A percentile compares a stretch with the other conserved stretches of the same genome.
Conservation (phyloP, 495 filamentous ascomycete species). For the Clohesyomyces aquaticus region DNA sequence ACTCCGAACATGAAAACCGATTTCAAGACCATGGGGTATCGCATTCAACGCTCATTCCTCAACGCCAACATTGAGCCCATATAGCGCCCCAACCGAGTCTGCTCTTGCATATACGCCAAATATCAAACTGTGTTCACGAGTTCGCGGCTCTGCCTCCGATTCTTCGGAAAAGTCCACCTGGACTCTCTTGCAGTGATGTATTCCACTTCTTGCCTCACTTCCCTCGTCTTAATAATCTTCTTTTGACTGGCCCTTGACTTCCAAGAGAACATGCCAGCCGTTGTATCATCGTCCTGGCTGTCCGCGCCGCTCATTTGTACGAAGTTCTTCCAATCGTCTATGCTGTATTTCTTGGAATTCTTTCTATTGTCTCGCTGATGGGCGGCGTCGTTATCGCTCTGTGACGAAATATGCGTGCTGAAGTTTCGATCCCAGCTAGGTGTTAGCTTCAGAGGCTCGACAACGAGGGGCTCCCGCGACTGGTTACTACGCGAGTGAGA, state of each 20-base stretch:
- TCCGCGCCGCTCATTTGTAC: background rate
- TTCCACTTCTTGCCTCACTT: constrained; percentile 24
- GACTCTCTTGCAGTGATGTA: constrained; percentile 16
- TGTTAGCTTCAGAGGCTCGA: constrained; percentile 9
- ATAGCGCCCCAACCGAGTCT: background rate
- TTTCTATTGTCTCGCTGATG: constrained; percentile 1
- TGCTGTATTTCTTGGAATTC: constrained; percentile 6
- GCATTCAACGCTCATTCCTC: background rate
- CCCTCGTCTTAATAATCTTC: constrained; percentile 18
- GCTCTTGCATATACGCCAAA: background rate
- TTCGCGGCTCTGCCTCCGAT: constrained; percentile 7
- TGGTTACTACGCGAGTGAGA: constrained; percentile 15
- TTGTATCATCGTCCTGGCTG: constrained; percentile 4
- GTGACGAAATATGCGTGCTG: constrained; percentile 14
- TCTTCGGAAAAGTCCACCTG: constrained; percentile 7
- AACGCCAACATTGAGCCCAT: background rate
- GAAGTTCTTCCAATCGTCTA: constrained; percentile 17
- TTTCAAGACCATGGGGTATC: constrained; percentile 14
- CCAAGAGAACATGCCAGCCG: constrained; percentile 18
- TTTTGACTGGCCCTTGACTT: constrained; percentile 14
- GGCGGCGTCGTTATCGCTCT: background rate
- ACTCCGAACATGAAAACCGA: background rate
- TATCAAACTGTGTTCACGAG: background rate
- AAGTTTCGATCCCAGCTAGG: constrained; percentile 21
- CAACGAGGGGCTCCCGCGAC: constrained; percentile 18